Base-by-base conservation (phyloP, 768 basidiomycete genomes). In the Auricularia heimuer region DNA sequence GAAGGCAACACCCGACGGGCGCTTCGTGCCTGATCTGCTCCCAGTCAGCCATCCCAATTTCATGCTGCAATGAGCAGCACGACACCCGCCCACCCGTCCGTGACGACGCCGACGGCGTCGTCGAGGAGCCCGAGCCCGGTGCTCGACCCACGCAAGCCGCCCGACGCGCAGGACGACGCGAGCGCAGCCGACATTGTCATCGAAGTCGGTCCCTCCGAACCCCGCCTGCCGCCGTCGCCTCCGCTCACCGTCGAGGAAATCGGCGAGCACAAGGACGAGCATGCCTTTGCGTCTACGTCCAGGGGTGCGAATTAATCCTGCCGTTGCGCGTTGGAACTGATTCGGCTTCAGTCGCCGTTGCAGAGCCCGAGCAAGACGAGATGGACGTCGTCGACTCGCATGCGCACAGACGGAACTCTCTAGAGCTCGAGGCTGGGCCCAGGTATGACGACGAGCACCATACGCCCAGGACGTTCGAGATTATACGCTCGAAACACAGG, bases 381-480 rank as follows among this genome's bases (percentile, higher is more conserved):
- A 36, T 58, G 29, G 21, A 58, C 14, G 39, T 29, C 4, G 39
- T 11, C 33, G 58, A 42, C 54, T 3, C n/a, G 14, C 16, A 42
- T 24, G n/a, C 65, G 58, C 11, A 61, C 34, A 61, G 54, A n/a
- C 18, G 60, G 16, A n/a, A 36, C 54, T 58, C 54, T 8, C 34
- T 6, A 29, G 64, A 39, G 35, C 37, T 36, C 18, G 65, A 65
- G 10, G 35, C 44, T 21, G 7, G 34, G 4, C 35, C 37, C 4
- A 34, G 29, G 37, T 24, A 44, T 3, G 65, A 56, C 54, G 36
- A 18, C 47, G 47, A 16, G 47, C 18, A 51, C 47, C 47, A 51
- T 6, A 51, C 63, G n/a, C 54, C 65, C 16, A 63, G 60, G 58
- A 61, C 65, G 10, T 66, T 66, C 63, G 63, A 67, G 60, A 51